Base-by-base conservation (phyloP, 2,329 filamentous ascomycete species). In the Colletotrichum sidae region DNA sequence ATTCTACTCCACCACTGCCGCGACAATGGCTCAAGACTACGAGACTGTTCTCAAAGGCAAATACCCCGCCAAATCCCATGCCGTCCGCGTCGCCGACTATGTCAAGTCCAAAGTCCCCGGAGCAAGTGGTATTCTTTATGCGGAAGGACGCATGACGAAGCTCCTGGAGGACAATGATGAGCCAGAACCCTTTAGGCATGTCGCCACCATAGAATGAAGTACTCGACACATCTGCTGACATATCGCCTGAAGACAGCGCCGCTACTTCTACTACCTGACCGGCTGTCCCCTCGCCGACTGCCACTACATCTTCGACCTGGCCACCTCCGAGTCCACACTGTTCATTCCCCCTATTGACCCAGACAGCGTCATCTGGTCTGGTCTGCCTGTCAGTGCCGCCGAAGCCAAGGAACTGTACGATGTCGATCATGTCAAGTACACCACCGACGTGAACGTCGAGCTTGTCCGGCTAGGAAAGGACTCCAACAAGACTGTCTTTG, bases 201-300 rank as follows among this genome's bases (percentile, higher is more conserved):
- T 17, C 45, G 60, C 58, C 39, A 1, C 10, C 38, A 41, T 8
- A 9, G 13, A 35, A 25, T 11, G 12, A 17, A 41, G n/a, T 8
- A 13, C 13, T 38, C 35, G 8, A 6, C 9, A 8, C 34, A 12
- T 5, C 11, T 12, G 13, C 11, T 52, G 3, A 3, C 15, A 10
- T 34, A 10, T 37, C 5, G 17, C 35, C 15, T 25, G 37, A 70
- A 94, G 93, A 69, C 94, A 97, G 80, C 92, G 94, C 68, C 90
- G 96, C 60, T 92, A 89, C 77, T 99, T 99, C 82, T 97, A 92
- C 86, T 99, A 99, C 79, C 84, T 98, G 49, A 95, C 93, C 33
- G 96, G 96, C 71, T 96, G 83, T 74, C 86, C 89, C 68, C 84
- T 96, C 37, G 87, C 94, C 65, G 94, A 97, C 78, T 91, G 91